Conservation (phyloP, 2,329 filamentous ascomycete genomes). For the Neocucurbitaria cava region DNA sequence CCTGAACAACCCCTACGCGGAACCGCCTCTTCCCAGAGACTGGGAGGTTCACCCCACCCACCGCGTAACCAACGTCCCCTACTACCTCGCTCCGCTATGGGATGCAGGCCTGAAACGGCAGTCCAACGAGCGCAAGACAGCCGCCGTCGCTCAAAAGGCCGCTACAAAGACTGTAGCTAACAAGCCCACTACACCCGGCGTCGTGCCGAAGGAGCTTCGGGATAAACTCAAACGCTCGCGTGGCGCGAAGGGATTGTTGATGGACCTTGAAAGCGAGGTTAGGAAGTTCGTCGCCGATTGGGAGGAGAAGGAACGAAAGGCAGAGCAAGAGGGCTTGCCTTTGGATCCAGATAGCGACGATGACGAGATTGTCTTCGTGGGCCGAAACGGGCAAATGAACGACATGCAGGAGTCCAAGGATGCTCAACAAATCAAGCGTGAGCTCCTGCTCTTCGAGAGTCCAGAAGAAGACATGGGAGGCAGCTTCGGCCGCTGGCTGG, state of each 20-base stretch:
- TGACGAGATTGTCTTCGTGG: constrained; percentile 92
- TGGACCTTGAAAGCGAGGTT: constrained; percentile 84
- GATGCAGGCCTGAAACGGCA: constrained; percentile 63
- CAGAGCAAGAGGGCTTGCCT: constrained; percentile 54
- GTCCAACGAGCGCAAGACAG: constrained; percentile 54
- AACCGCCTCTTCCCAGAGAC: constrained; percentile 81
- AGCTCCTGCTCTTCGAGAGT: constrained; percentile 82
- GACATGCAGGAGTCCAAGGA: constrained; percentile 60
- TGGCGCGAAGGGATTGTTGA: constrained; percentile 79
- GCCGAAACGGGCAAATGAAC: constrained; percentile 69
- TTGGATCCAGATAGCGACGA: constrained; percentile 67
- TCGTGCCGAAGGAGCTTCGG: constrained; percentile 80
- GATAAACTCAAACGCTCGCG: constrained; percentile 80
- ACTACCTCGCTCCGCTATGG: constrained; percentile 88
- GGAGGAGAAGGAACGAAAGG: constrained; percentile 60
- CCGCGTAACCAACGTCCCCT: constrained; percentile 78
- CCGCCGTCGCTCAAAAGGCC: constrained; percentile 40
- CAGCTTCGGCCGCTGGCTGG: constrained; percentile 89
- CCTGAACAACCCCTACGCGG: constrained; percentile 82
- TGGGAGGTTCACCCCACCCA: constrained; percentile 85
- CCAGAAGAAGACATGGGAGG: constrained; percentile 76
- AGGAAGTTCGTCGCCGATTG: constrained; percentile 73
- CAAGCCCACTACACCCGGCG: constrained; percentile 53
- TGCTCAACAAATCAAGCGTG: constrained; percentile 62
- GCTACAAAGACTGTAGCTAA: constrained; percentile 45